Percentiles rank a stretch among this genome's conserved stretches.
Conservation (phyloP, 2,329 filamentous ascomycete genomes). For the Chrysosphaeria jannelii region DNA sequence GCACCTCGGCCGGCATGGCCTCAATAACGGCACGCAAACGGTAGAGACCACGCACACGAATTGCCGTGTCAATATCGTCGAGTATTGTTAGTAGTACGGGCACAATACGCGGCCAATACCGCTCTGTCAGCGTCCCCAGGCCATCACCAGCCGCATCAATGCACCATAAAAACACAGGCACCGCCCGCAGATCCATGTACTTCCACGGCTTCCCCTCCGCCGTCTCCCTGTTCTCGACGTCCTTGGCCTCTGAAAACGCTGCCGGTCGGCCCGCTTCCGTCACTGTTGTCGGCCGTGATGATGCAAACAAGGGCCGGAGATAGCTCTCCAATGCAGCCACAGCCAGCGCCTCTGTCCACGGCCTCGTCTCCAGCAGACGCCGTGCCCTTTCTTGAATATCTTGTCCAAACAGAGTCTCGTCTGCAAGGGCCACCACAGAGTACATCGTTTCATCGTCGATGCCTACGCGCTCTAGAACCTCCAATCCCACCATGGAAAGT, state of each 20-base stretch:
- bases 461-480: too few species aligned
- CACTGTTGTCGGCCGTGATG: conserved; percentile 19
- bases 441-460: too few species aligned
- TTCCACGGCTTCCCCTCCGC: conserved; percentile 46
- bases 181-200: conserved; percentile 15
- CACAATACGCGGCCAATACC: conserved; percentile 33
- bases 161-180: conserved; percentile 31
- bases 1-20: conserved; percentile 12
- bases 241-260: conserved; percentile 11
- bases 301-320: conserved; percentile 36
- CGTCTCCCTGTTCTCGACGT: conserved; percentile 10
- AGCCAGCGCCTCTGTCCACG: too few species aligned
- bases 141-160: conserved; percentile 18
- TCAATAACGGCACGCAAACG: conserved; percentile 9
- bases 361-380: too few species aligned
- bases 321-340: conserved; percentile 30
- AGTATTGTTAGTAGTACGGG: conserved; percentile 39
- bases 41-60: conserved; percentile 24
- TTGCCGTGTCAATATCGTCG: conserved; percentile 25
- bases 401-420: too few species aligned
- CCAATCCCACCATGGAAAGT: too few species aligned
- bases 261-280: conserved; percentile 26
- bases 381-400: too few species aligned
- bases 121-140: background rate
- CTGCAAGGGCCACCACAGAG: too few species aligned